phyloP scores from a whole-genome alignment of 192 early-diverging fungal species.

The Globomyces pollinis-pini region DNA sequence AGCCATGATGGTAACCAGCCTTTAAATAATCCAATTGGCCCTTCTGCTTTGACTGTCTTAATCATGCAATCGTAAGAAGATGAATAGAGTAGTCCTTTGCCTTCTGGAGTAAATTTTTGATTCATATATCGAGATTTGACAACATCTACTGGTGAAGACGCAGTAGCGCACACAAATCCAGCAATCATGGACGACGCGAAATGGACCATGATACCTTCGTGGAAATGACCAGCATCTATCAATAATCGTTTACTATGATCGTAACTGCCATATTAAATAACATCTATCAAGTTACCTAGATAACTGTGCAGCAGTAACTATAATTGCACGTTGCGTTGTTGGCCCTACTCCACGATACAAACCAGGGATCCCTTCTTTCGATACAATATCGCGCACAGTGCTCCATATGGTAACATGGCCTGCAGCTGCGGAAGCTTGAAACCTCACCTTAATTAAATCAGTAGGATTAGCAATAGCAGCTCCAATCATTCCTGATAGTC shows the following conservation, averaged over 20 bases:
- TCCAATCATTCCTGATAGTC: slow-evolving; percentile 18
- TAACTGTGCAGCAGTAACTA: slow-evolving; percentile 27
- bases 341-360: slow-evolving; percentile 26
- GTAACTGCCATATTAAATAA: too few relatives aligned
- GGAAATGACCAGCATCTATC: slow-evolving; percentile 45
- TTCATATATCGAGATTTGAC: slow-evolving; percentile 86
- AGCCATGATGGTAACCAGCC: slow-evolving; percentile 79
- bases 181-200: slow-evolving; percentile 65
- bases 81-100: slow-evolving; percentile 16
- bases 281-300: too few relatives aligned
- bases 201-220: slow-evolving; percentile 60
- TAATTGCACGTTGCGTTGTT: slow-evolving; percentile 17
- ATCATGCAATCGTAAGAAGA: slow-evolving; percentile 19
- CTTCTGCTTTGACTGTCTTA: slow-evolving; percentile 59
- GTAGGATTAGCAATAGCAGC: slow-evolving; percentile 17
- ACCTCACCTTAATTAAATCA: slow-evolving; percentile 27
- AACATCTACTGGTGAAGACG: slow-evolving; percentile 35
- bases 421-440: slow-evolving; percentile 11
- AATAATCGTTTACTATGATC: slow-evolving; percentile 71
- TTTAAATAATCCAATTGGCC: slow-evolving; percentile 63
- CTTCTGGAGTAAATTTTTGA: slow-evolving; percentile 32
- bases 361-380: slow-evolving; percentile 17
- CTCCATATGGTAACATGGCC: not conserved
- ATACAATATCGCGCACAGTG: slow-evolving; percentile 10
- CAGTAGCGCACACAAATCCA: slow-evolving; percentile 29